Conservation (phyloP, 768 basidiomycete genomes). For the Tylopilus vinaceipallidus region DNA sequence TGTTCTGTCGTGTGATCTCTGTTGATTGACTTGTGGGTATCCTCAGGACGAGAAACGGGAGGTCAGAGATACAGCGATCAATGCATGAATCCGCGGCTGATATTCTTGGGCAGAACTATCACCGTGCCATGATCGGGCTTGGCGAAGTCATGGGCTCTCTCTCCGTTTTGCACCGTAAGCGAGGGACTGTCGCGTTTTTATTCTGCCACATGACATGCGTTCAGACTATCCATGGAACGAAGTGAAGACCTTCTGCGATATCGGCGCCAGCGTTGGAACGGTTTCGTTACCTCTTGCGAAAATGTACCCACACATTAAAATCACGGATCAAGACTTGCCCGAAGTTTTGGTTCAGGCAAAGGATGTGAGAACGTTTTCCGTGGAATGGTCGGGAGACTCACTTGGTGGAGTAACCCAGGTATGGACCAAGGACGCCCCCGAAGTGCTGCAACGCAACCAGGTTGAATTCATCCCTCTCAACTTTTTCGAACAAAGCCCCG, state of each 20-base stretch:
- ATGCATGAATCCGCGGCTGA: not conserved
- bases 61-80: not conserved
- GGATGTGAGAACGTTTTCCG: slow-evolving; percentile 13
- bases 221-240: slow-evolving; percentile 28
- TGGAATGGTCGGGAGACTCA: not conserved
- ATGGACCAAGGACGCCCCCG: slow-evolving; percentile 18
- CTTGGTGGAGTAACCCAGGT: slow-evolving; percentile 1
- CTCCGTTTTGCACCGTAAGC: slow-evolving; percentile 24
- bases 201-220: not conserved
- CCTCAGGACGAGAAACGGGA: slow-evolving; percentile 14
- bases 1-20: not conserved
- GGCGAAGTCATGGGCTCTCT: slow-evolving; percentile 22
- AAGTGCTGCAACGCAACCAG: slow-evolving; percentile 15
- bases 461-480: too few relatives aligned
- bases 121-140: slow-evolving; percentile 24
- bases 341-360: slow-evolving; percentile 23
- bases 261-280: slow-evolving; percentile 30
- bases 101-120: slow-evolving; percentile 15
- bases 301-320: slow-evolving; percentile 26
- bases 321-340: slow-evolving; percentile 30
- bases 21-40: not conserved
- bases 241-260: slow-evolving; percentile 26
- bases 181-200: not conserved
- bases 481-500: slow-evolving; percentile 20
- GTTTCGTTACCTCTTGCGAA: slow-evolving; percentile 29